A percentile compares a stretch with the other conserved stretches of the same genome.
Conservation (phyloP, 495 filamentous ascomycete species). For the Penicillium salamii region DNA sequence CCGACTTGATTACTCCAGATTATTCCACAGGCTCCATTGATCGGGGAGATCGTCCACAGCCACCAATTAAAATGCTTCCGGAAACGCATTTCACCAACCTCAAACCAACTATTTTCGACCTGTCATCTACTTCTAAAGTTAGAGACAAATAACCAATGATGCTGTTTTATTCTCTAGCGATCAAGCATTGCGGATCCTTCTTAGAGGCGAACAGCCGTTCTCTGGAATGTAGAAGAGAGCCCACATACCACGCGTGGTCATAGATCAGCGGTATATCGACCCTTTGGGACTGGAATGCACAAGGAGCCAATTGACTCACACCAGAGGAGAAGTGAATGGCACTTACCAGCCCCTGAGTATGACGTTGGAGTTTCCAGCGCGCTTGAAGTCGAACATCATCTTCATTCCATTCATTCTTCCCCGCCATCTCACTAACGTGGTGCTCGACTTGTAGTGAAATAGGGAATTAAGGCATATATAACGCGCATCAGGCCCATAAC, state of each 20-base stretch:
- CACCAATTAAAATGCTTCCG: background rate
- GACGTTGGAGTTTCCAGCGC: conserved; percentile 11
- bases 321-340: conserved; percentile 1
- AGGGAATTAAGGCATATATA: conserved; percentile 11
- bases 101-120: background rate
- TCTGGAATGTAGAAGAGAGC: conserved; percentile 19
- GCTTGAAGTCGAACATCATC: conserved; percentile 16
- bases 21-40: background rate
- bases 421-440: conserved; percentile 20
- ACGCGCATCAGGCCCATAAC: background rate
- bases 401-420: conserved; percentile 21
- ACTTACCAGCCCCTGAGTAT: conserved; percentile 22
- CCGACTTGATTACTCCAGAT: background rate
- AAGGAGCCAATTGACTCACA: conserved; percentile 4
- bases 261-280: conserved; percentile 15
- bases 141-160: background rate
- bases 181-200: conserved; percentile 6
- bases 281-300: conserved; percentile 20
- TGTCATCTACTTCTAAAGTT: background rate
- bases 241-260: conserved; percentile 15
- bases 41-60: background rate
- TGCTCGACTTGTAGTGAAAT: conserved; percentile 10
- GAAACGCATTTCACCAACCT: background rate
- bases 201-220: conserved; percentile 13
- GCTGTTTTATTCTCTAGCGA: background rate